A percentile compares a stretch with the other conserved stretches of the same genome.
Evolutionary conservation across 495 filamentous ascomycete species (phyloP).

Genomic region (Penicillium waksmanii): DNA sequence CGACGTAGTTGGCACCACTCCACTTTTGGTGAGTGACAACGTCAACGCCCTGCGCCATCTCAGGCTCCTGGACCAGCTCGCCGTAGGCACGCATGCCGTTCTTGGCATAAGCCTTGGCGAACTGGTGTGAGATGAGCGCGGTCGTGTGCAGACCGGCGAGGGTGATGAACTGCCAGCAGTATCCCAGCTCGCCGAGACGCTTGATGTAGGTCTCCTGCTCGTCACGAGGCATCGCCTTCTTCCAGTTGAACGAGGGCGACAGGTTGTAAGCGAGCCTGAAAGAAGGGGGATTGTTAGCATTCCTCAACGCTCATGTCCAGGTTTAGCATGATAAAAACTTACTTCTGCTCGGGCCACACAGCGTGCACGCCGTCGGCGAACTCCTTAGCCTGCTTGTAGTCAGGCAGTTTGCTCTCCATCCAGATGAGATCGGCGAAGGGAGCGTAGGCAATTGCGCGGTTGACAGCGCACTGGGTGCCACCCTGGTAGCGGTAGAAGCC

Average conservation of each 20-base stretch:
- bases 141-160: slow-evolving; percentile 96
- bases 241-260: slow-evolving; percentile 99
- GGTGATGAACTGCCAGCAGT: slow-evolving; percentile 99
- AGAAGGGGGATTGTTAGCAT: slow-evolving; percentile 7
- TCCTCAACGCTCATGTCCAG: no score
- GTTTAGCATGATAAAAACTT: slow-evolving; percentile 33
- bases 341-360: slow-evolving; percentile 96
- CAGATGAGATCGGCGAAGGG: slow-evolving; percentile 95
- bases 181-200: slow-evolving; percentile 83
- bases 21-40: slow-evolving; percentile 99
- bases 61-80: slow-evolving; percentile 94
- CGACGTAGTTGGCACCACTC: slow-evolving; percentile 91
- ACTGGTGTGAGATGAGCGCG: slow-evolving; percentile 85
- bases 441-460: slow-evolving; percentile 88
- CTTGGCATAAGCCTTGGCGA: slow-evolving; percentile 78
- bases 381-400: slow-evolving; percentile 88
- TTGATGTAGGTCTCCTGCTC: slow-evolving; percentile 98
- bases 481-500: slow-evolving; percentile 92
- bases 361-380: slow-evolving; percentile 94
- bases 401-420: slow-evolving; percentile 98
- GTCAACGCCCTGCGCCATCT: slow-evolving; percentile 87
- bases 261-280: slow-evolving; percentile 90
- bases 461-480: slow-evolving; percentile 89
- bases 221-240: slow-evolving; percentile 87
- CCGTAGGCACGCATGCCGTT: slow-evolving; percentile 96